Evolutionary conservation across 192 early-diverging fungal species (phyloP).

Genomic region (Backusella australiensis): DNA sequence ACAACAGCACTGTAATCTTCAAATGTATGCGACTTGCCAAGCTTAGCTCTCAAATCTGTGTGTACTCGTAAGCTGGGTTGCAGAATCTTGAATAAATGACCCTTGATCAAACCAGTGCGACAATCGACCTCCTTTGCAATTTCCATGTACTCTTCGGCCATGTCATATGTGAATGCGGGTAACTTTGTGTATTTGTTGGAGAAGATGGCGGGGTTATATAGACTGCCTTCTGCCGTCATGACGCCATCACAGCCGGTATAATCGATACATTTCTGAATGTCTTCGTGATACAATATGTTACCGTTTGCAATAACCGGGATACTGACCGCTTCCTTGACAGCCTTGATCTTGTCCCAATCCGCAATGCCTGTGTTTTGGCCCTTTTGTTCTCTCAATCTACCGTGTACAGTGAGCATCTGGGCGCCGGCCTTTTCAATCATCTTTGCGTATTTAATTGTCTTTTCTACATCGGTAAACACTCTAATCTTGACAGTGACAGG

Average conservation of each 20-base stretch:
- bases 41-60: constrained; percentile 73
- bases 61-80: constrained; percentile 70
- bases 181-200: constrained; percentile 40
- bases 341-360: constrained; percentile 91
- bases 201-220: constrained; percentile 92
- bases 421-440: constrained; percentile 92
- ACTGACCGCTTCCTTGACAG: constrained; percentile 76
- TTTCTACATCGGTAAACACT: constrained; percentile 84
- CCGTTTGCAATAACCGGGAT: constrained; percentile 98
- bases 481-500: constrained; percentile 98
- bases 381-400: constrained; percentile 92
- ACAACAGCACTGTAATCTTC: constrained; percentile 38
- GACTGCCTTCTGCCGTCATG: constrained; percentile 90
- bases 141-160: constrained; percentile 88
- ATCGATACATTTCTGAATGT: constrained; percentile 78
- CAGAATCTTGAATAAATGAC: constrained; percentile 94
- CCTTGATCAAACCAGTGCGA: constrained; percentile 63
- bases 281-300: constrained; percentile 93
- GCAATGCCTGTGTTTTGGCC: constrained; percentile 95
- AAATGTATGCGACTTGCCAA: constrained; percentile 55
- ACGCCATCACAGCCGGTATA: constrained; percentile 88
- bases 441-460: constrained; percentile 91
- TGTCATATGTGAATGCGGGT: constrained; percentile 66
- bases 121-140: constrained; percentile 67
- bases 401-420: constrained; percentile 90